phyloP scores from a whole-genome alignment of 2,329 filamentous ascomycete species.

The Phaeosphaeria sp. region DNA sequence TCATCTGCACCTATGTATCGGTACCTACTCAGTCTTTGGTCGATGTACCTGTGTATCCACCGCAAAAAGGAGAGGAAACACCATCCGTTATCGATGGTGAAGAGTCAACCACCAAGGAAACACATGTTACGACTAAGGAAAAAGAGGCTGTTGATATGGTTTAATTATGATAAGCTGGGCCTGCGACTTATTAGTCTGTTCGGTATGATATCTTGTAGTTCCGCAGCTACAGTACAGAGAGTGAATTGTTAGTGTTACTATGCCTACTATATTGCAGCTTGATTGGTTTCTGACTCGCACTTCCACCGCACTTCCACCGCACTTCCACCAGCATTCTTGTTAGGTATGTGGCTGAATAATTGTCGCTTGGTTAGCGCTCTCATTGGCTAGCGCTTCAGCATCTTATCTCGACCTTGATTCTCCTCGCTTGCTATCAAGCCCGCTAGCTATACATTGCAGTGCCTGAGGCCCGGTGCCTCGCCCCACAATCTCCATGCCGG shows the following conservation, averaged over 20 bases:
- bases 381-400: slow-evolving; percentile 15
- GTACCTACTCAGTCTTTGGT: slow-evolving; percentile 41
- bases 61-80: slow-evolving; percentile 38
- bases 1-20: slow-evolving; percentile 51
- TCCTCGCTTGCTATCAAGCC: slow-evolving; percentile 5
- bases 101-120: slow-evolving; percentile 25
- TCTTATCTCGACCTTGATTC: slow-evolving; percentile 23
- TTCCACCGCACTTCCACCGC: no score
- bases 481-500: slow-evolving; percentile 12
- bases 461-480: slow-evolving; percentile 15
- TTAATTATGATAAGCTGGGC: slow-evolving; percentile 1
- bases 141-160: slow-evolving; percentile 31
- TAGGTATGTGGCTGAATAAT: slow-evolving; percentile 27
- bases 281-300: not conserved
- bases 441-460: not conserved
- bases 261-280: not conserved
- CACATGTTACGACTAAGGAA: slow-evolving; percentile 26
- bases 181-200: not conserved
- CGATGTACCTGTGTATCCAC: slow-evolving; percentile 48
- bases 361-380: slow-evolving; percentile 15
- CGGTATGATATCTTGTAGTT: not conserved
- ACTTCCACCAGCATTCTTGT: not conserved
- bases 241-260: not conserved
- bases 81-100: slow-evolving; percentile 29
- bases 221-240: not conserved